A percentile compares a stretch with the other conserved stretches of the same genome.
These are phyloP conservation scores for Grosmannia serpens DNA, from an alignment of 2,329 filamentous ascomycete species.

Conservation along the genomic window DNA sequence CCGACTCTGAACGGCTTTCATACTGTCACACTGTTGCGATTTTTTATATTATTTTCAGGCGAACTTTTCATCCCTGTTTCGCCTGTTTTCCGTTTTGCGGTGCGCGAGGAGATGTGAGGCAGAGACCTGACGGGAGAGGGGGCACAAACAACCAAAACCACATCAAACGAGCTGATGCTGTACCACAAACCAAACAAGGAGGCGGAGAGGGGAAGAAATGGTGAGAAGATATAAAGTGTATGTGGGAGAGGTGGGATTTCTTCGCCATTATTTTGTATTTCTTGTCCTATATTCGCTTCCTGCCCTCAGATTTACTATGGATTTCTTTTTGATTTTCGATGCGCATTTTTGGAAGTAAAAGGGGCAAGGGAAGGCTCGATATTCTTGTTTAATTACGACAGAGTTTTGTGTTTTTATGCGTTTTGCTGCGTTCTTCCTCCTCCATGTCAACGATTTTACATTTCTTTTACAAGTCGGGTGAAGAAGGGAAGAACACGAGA, in stretches of 20 bases:
- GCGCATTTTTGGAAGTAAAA: constrained; percentile 3
- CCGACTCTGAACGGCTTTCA: constrained; percentile 1
- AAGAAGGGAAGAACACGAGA: neutral
- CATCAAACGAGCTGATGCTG: neutral
- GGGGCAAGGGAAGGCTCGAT: constrained; percentile 9
- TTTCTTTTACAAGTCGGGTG: neutral
- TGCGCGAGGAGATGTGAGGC: neutral
- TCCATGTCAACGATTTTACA: neutral
- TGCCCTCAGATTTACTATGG: neutral
- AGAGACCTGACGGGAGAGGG: neutral
- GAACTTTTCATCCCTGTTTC: neutral
- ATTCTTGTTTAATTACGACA: constrained; percentile 10
- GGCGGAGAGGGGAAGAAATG: neutral
- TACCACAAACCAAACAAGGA: neutral
- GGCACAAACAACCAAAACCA: neutral
- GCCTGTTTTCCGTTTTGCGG: neutral
- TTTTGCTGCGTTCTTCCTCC: neutral
- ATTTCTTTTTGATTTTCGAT: neutral
- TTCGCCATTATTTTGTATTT: neutral
- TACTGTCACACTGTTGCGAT: neutral
- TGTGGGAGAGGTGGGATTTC: constrained; percentile 2
- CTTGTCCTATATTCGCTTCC: neutral
- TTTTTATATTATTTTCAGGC: neutral
- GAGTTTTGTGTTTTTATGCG: neutral
- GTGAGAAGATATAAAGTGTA: neutral